Evolutionary conservation across 2,329 filamentous ascomycete genomes (phyloP).

Genomic region (Tolypocladium inflatum): DNA sequence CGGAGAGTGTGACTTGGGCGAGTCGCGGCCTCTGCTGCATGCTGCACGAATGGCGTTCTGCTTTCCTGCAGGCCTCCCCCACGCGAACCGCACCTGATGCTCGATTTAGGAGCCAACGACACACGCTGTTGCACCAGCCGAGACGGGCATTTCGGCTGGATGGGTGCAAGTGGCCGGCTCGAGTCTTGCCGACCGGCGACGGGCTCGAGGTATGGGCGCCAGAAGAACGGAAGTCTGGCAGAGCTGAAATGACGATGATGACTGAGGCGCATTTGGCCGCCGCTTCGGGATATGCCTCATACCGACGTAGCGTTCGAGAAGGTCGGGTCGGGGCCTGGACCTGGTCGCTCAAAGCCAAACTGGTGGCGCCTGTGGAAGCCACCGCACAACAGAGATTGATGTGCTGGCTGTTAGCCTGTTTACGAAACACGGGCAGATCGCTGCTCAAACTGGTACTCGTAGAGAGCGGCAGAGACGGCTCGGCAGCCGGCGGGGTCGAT

Average conservation of each 20-base stretch:
- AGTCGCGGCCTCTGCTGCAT: neutral
- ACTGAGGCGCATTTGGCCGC: neutral
- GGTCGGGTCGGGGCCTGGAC: neutral
- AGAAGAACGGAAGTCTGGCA: neutral
- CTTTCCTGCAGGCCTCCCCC: neutral
- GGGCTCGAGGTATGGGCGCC: neutral
- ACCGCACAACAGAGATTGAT: neutral
- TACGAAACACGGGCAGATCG: neutral
- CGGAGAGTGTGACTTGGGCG: neutral
- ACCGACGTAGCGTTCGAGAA: neutral
- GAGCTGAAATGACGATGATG: neutral
- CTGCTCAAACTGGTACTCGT: neutral
- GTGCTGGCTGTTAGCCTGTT: neutral
- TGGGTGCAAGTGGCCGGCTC: neutral
- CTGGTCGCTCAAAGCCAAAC: neutral
- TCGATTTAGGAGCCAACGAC: neutral
- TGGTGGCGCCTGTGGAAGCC: neutral
- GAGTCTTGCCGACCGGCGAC: neutral
- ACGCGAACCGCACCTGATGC: neutral
- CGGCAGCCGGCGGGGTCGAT: neutral
- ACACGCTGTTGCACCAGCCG: neutral
- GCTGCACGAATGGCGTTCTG: neutral
- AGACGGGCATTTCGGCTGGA: neutral
- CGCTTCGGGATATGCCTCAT: neutral
- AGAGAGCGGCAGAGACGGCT: neutral